Conservation (phyloP, 805 yeast species). For the Ogataea corticis region DNA sequence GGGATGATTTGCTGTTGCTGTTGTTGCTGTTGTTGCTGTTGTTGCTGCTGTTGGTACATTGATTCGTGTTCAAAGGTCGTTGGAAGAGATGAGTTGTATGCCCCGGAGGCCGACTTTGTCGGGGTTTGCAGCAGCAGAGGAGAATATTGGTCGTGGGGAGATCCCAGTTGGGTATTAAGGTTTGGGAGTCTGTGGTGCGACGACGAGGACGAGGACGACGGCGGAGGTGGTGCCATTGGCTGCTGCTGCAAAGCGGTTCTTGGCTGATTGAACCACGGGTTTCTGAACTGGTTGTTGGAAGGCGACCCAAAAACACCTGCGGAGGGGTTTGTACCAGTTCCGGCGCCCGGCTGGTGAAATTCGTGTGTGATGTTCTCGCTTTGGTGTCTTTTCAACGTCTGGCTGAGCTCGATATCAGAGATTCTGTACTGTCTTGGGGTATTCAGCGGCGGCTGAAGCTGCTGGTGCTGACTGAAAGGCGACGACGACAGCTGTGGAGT, state of each 20-base stretch:
- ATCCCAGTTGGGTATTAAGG: constrained; percentile 11
- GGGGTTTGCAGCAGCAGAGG: constrained; percentile 17
- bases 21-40: constrained; percentile 16
- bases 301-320: not conserved
- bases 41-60: constrained; percentile 14
- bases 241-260: not conserved
- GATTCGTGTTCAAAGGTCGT: constrained; percentile 29
- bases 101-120: constrained; percentile 11
- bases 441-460: constrained; percentile 3
- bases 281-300: constrained; percentile 18
- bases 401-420: constrained; percentile 18
- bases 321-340: no score
- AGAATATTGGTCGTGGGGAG: constrained; percentile 14
- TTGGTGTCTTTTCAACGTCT: constrained; percentile 21
- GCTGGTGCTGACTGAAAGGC: constrained; percentile 9
- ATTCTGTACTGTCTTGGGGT: constrained; percentile 20
- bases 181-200: constrained; percentile 17
- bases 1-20: constrained; percentile 32
- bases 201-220: constrained; percentile 3
- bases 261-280: constrained; percentile 22
- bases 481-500: constrained; percentile 10
- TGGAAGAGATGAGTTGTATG: constrained; percentile 25
- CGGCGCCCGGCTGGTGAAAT: constrained; percentile 3
- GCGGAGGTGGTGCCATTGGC: constrained; percentile 1
- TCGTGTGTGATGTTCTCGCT: constrained; percentile 17